phyloP scores from a whole-genome alignment of 257 asterid genomes.

The Solanum medicagineum region DNA sequence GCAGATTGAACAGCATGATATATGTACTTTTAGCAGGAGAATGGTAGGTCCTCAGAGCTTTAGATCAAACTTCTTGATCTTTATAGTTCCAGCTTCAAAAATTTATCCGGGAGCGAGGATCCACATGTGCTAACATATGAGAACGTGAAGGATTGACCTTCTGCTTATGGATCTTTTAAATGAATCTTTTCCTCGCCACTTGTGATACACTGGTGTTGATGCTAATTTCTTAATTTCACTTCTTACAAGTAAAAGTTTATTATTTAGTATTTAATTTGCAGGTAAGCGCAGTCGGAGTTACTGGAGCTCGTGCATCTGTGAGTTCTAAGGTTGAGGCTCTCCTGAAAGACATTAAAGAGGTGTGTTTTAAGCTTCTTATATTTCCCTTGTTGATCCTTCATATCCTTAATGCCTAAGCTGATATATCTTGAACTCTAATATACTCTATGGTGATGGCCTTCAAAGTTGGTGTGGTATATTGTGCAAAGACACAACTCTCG shows the following conservation, averaged over 20 bases:
- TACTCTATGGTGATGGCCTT: neutral
- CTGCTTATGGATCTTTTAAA: neutral
- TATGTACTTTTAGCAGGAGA: neutral
- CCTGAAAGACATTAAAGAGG: conserved; percentile 69
- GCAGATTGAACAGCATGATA: neutral
- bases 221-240: neutral
- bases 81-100: neutral
- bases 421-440: neutral
- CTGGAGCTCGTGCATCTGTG: conserved; percentile 79
- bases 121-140: neutral
- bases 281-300: conserved; percentile 87
- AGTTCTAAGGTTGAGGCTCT: conserved; percentile 57
- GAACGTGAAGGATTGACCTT: neutral
- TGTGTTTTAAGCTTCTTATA: conserved; percentile 5
- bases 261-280: conserved; percentile 6
- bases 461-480: neutral
- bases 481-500: neutral
- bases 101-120: neutral
- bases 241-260: neutral
- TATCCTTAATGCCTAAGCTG: neutral
- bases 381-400: neutral
- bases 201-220: neutral
- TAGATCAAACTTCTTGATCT: neutral
- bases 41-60: neutral
- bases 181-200: neutral